Conservation (phyloP, 768 basidiomycete genomes). For the Gloeopeniophorella convolvens region DNA sequence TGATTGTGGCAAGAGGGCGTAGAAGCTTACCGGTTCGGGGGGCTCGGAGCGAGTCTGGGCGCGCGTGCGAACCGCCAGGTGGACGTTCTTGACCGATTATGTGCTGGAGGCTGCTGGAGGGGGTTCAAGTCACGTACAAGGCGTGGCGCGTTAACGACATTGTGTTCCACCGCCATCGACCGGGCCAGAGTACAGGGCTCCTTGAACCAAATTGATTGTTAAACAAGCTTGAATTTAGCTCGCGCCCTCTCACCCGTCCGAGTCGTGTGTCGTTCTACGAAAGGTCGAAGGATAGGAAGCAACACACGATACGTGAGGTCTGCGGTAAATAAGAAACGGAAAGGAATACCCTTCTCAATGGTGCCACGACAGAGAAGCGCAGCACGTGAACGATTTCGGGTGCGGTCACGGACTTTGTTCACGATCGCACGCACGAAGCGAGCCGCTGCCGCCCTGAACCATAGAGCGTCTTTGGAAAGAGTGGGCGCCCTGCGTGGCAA, state of each 20-base stretch:
- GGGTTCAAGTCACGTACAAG: conserved; percentile 5
- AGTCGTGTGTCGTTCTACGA: neutral
- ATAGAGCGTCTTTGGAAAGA: neutral
- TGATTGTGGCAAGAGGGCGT: neutral
- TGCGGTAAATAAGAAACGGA: neutral
- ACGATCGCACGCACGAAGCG: neutral
- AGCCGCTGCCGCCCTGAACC: neutral
- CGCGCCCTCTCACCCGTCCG: neutral
- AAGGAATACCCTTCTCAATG: neutral
- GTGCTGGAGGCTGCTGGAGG: neutral
- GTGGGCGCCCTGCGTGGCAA: neutral
- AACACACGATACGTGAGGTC: neutral
- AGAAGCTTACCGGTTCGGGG: neutral
- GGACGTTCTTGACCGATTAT: neutral
- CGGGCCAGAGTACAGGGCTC: neutral
- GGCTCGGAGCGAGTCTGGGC: conserved; percentile 1
- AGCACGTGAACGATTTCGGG: too few species aligned
- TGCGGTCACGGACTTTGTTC: conserved; percentile 4
- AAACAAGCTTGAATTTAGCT: neutral
- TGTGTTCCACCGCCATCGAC: neutral
- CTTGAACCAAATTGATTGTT: neutral
- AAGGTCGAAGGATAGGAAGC: neutral
- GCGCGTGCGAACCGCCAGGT: conserved; percentile 3
- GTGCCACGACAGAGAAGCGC: neutral
- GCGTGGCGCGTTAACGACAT: neutral